Base-by-base conservation (phyloP, 305 asterid genomes). In the Fraxinus nigra region DNA sequence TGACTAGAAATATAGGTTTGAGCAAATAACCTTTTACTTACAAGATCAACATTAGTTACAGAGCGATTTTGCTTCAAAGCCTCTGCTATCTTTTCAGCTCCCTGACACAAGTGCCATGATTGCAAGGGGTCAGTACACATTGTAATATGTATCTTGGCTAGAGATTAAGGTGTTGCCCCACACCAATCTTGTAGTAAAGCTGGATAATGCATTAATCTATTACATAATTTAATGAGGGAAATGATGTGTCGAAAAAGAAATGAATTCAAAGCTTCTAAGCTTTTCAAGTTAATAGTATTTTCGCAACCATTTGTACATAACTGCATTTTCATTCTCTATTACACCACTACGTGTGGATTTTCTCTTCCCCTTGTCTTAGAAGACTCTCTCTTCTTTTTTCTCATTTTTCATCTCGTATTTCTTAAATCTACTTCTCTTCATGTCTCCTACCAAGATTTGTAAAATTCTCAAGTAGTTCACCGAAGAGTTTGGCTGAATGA, bases 31-130 rank as follows among this genome's bases (percentile, higher is more conserved):
- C 81, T 74, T 80, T 40, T 63, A 84, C 91, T 87, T 81, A 93
- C 98, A 75, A 95, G 91, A 87, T 95, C 98, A 75, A 95, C 79
- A 84, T 90, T 89, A 24, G 95, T 90, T 77, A 95, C 78, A 16
- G 99, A 89, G 32, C 95, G 93, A 80, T 95, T 95, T 78, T 90
- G 92, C 91, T 86, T 93, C 92, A 95, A 84, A 83, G 98, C 99
- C 84, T 87, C 97, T 30, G 99, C 99, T 56, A 95, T 89, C 77
- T 78, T 92, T 85, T 90, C 95, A 87, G 97, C 95, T 82, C 99
- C 99, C 99, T 95, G 86, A 85, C 72, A 86, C 24, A 82, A 34
- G 78, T 22, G 77, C 78, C 72, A n/a, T 43, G 43, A 81, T 61
- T 38, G 75, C 85, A 82, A 82, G 9, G 77, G 35, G 80, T 76